A percentile compares a stretch with the other conserved stretches of the same genome.
phyloP scores from a whole-genome alignment of 1,139 yeast genomes.

The Torulaspora globosa region DNA sequence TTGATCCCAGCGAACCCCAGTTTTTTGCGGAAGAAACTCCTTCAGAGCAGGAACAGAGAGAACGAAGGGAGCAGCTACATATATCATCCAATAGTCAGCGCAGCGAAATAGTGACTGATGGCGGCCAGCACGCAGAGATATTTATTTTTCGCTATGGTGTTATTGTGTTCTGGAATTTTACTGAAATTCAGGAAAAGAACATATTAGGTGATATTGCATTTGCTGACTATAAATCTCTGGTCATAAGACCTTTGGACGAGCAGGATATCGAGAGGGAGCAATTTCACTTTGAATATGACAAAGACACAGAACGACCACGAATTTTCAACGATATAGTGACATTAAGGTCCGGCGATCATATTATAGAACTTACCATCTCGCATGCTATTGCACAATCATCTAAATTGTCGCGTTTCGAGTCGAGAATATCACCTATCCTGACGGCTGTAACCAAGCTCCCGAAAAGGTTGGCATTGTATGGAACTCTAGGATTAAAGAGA shows the following conservation, averaged over 20 bases:
- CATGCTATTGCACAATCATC: slow-evolving; percentile 98
- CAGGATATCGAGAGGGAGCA: slow-evolving; percentile 94
- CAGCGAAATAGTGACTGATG: slow-evolving; percentile 10
- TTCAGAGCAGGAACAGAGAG: slow-evolving; percentile 17
- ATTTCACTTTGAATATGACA: slow-evolving; percentile 86
- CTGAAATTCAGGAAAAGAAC: slow-evolving; percentile 88
- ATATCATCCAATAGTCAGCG: slow-evolving; percentile 10
- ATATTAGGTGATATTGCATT: slow-evolving; percentile 88
- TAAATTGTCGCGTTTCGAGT: slow-evolving; percentile 83
- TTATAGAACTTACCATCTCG: slow-evolving; percentile 86
- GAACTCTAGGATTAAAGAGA: slow-evolving; percentile 72
- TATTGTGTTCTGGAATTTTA: slow-evolving; percentile 94
- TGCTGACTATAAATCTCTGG: slow-evolving; percentile 43
- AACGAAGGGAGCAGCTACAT: slow-evolving; percentile 18
- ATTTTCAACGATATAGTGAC: slow-evolving; percentile 95
- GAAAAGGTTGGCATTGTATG: slow-evolving; percentile 83
- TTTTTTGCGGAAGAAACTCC: slow-evolving; percentile 46
- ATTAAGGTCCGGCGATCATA: slow-evolving; percentile 82
- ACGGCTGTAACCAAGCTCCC: slow-evolving; percentile 86
- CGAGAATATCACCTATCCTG: slow-evolving; percentile 79
- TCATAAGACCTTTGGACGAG: slow-evolving; percentile 74
- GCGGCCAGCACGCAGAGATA: slow-evolving; percentile 77
- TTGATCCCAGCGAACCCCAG: slow-evolving; percentile 67
- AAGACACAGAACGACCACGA: slow-evolving; percentile 75
- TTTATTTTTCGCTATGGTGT: slow-evolving; percentile 90